phyloP scores from a whole-genome alignment of 1,284 basidiomycete genomes.

The Cystobasidium sp. region DNA sequence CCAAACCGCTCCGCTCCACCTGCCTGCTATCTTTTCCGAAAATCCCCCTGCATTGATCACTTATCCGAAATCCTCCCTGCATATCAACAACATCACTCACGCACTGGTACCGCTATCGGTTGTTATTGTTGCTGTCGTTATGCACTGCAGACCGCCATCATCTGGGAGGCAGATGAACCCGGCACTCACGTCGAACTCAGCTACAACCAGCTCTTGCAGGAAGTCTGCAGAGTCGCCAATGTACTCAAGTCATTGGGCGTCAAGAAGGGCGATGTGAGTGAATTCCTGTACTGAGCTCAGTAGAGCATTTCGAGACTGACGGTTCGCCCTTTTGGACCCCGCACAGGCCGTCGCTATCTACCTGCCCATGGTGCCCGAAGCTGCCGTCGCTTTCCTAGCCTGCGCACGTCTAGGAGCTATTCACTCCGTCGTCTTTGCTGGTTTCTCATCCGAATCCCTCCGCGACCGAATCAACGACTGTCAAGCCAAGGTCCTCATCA shows the following conservation, averaged over 20 bases:
- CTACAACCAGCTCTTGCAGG: slow-evolving; percentile 83
- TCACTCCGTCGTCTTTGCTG: slow-evolving; percentile 98
- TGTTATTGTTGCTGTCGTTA: neutral
- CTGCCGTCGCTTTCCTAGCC: slow-evolving; percentile 92
- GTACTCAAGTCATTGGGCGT: slow-evolving; percentile 88
- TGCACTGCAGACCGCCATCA: slow-evolving; percentile 76
- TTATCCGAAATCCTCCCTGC: slow-evolving; percentile 1
- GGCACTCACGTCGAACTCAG: slow-evolving; percentile 75
- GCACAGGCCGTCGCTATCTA: slow-evolving; percentile 76
- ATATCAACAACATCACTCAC: slow-evolving; percentile 61
- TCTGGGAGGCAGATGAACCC: slow-evolving; percentile 98
- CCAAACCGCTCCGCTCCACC: neutral
- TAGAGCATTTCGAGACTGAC: no score
- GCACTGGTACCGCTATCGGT: slow-evolving; percentile 60
- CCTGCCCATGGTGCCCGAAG: slow-evolving; percentile 63
- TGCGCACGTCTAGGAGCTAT: slow-evolving; percentile 96
- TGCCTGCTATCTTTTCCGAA: neutral
- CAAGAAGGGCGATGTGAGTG: slow-evolving; percentile 83
- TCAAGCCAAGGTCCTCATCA: slow-evolving; percentile 86
- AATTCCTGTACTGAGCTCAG: no score
- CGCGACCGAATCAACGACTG: slow-evolving; percentile 93
- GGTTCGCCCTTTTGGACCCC: neutral
- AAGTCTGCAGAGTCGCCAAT: slow-evolving; percentile 88
- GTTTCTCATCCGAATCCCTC: slow-evolving; percentile 95
- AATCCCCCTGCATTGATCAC: neutral